These are phyloP conservation scores for Lipomyces starkeyi DNA, from an alignment of 805 yeast species.

Conservation along the genomic window DNA sequence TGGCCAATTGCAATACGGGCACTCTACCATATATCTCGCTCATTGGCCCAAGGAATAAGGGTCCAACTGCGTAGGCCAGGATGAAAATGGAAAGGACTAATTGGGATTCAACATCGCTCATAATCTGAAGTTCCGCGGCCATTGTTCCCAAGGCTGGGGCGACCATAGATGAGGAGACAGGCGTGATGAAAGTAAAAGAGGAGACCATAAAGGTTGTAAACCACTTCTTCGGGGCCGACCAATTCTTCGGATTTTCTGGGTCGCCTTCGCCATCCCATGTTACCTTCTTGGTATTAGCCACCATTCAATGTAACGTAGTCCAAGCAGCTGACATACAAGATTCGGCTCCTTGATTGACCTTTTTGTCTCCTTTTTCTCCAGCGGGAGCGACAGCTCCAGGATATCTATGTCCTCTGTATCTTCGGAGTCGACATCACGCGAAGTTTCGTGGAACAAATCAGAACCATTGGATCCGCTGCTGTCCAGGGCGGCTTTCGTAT, in stretches of 20 bases:
- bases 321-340: slow-evolving; percentile 2
- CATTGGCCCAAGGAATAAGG: slow-evolving; percentile 59
- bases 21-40: slow-evolving; percentile 69
- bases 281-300: slow-evolving; percentile 10
- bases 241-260: slow-evolving; percentile 49
- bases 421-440: neutral
- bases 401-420: slow-evolving; percentile 1
- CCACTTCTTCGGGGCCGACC: slow-evolving; percentile 49
- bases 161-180: slow-evolving; percentile 31
- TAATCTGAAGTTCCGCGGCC: slow-evolving; percentile 53
- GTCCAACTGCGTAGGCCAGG: slow-evolving; percentile 63
- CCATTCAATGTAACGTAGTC: neutral
- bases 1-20: slow-evolving; percentile 60
- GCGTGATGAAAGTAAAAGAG: slow-evolving; percentile 19
- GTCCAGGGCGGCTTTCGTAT: neutral
- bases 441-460: neutral
- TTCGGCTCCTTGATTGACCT: neutral
- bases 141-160: slow-evolving; percentile 38
- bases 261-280: slow-evolving; percentile 45
- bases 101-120: slow-evolving; percentile 46
- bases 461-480: neutral
- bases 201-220: slow-evolving; percentile 44
- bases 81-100: slow-evolving; percentile 52
- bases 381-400: slow-evolving; percentile 1
- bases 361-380: slow-evolving; percentile 4